Percentiles rank a stretch among this genome's conserved stretches.
Conservation (phyloP, 2,329 filamentous ascomycete species). For the Neonectria sp. region DNA sequence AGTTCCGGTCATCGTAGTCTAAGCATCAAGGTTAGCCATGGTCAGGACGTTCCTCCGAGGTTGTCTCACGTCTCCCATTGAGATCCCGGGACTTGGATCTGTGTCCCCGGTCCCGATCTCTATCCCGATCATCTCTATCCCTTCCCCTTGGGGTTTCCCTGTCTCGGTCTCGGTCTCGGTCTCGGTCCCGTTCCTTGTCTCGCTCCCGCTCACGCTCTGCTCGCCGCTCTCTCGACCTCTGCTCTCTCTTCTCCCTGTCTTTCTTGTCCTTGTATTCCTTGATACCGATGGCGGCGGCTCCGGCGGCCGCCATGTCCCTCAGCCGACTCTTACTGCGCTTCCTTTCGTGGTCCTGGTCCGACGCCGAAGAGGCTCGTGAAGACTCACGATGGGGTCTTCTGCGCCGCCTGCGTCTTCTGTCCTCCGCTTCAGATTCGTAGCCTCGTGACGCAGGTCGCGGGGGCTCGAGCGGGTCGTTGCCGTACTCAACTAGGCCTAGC, state of each 20-base stretch:
- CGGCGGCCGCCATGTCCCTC: slow-evolving; percentile 69
- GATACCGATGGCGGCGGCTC: slow-evolving; percentile 74
- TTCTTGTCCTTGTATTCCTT: slow-evolving; percentile 70
- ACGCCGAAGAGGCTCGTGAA: slow-evolving; percentile 51
- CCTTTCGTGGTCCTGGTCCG: slow-evolving; percentile 50
- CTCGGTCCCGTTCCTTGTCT: slow-evolving; percentile 38
- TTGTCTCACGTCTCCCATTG: slow-evolving; percentile 47
- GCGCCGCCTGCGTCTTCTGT: slow-evolving; percentile 56
- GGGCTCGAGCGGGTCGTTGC: slow-evolving; percentile 68
- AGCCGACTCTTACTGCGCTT: slow-evolving; percentile 70
- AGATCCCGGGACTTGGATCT: slow-evolving; percentile 43
- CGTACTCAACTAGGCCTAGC: slow-evolving; percentile 79
- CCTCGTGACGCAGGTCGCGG: slow-evolving; percentile 53
- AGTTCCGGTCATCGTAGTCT: slow-evolving; percentile 51
- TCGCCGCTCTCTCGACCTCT: slow-evolving; percentile 53
- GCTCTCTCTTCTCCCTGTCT: slow-evolving; percentile 52
- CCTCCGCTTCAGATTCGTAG: slow-evolving; percentile 66
- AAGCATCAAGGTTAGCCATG: slow-evolving; percentile 32
- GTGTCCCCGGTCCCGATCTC: slow-evolving; percentile 48
- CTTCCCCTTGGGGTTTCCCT: slow-evolving; percentile 27
- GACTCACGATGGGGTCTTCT: slow-evolving; percentile 56
- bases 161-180: slow-evolving; percentile 49
- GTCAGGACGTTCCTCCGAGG: slow-evolving; percentile 17
- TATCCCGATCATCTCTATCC: slow-evolving; percentile 16
- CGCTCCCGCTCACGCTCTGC: slow-evolving; percentile 41